A percentile compares a stretch with the other conserved stretches of the same genome.
phyloP scores from a whole-genome alignment of 2,329 filamentous ascomycete genomes.

The Escovopsis weberi region DNA sequence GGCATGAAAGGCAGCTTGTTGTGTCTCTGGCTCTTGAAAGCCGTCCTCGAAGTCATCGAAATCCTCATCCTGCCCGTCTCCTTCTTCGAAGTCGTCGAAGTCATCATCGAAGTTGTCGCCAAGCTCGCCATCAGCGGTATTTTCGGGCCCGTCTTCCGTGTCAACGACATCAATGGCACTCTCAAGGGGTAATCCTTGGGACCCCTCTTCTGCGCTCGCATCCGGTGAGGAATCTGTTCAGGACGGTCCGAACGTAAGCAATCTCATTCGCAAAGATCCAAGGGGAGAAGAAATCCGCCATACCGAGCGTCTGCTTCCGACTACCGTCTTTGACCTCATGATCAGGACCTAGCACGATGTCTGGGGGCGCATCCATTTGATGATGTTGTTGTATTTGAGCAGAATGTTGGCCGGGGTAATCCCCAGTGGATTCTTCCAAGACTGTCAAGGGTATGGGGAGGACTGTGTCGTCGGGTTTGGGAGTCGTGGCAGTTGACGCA shows the following conservation, averaged over 20 bases:
- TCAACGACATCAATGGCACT: slow-evolving; percentile 14
- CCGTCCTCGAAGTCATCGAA: slow-evolving; percentile 62
- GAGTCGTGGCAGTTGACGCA: slow-evolving; percentile 11
- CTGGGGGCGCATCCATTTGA: slow-evolving; percentile 37
- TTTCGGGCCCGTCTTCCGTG: slow-evolving; percentile 15
- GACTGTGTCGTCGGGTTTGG: slow-evolving; percentile 9
- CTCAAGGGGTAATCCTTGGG: no score
- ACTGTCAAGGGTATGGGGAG: slow-evolving; percentile 32
- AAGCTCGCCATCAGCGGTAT: slow-evolving; percentile 27
- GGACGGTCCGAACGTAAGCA: no score
- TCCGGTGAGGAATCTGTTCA: not conserved
- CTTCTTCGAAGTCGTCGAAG: slow-evolving; percentile 49
- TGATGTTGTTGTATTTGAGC: slow-evolving; percentile 30
- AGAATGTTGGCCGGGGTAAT: slow-evolving; percentile 25
- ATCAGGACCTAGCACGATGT: slow-evolving; percentile 33
- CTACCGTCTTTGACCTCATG: slow-evolving; percentile 21
- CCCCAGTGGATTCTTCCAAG: slow-evolving; percentile 36
- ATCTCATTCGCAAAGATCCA: no score
- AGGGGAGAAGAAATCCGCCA: slow-evolving; percentile 2
- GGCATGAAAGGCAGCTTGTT: slow-evolving; percentile 8
- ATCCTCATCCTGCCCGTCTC: slow-evolving; percentile 36
- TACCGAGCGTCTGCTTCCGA: slow-evolving; percentile 16
- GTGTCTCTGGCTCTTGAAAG: slow-evolving; percentile 40
- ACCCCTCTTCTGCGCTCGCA: not conserved
- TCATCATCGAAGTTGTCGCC: slow-evolving; percentile 42